Evolutionary conservation across 345 rosid species (phyloP).

Genomic region (Eutrema japonicum): DNA sequence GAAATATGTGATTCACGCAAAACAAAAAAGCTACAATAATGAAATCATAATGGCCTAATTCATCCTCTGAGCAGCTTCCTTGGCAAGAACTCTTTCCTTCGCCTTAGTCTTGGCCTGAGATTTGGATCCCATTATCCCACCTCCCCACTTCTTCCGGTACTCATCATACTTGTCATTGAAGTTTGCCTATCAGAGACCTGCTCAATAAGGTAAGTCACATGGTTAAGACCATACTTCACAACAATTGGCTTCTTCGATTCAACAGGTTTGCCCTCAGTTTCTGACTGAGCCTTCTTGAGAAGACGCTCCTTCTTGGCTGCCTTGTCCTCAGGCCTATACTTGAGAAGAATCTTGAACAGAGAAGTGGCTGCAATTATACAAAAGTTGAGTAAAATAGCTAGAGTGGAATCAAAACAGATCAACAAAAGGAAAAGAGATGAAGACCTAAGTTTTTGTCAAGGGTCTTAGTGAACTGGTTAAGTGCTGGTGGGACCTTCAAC

Average conservation of each 20-base stretch:
- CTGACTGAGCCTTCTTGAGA: constrained; percentile 61
- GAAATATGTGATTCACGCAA: neutral
- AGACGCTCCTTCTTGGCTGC: constrained; percentile 68
- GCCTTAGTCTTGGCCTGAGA: constrained; percentile 83
- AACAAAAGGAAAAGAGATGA: neutral
- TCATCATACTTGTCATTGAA: constrained; percentile 76
- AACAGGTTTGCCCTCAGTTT: constrained; percentile 55
- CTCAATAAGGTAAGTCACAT: constrained; percentile 65
- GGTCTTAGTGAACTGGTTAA: constrained; percentile 85
- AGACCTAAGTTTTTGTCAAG: constrained; percentile 78
- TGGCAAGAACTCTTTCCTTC: constrained; percentile 65
- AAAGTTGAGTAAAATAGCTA: neutral
- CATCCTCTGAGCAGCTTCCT: constrained; percentile 84
- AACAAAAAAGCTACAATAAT: neutral
- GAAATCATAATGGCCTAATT: constrained; percentile 26
- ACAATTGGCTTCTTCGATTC: constrained; percentile 65
- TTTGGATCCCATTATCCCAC: constrained; percentile 91
- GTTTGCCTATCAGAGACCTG: constrained; percentile 68
- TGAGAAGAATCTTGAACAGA: constrained; percentile 57
- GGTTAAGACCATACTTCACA: constrained; percentile 68
- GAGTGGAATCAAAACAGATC: neutral
- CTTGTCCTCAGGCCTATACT: constrained; percentile 69
- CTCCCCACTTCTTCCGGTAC: constrained; percentile 83
- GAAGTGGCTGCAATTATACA: constrained; percentile 46
- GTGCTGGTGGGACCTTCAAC: constrained; percentile 80